These are phyloP conservation scores for Ampelomyces quisqualis DNA, from an alignment of 2,329 filamentous ascomycete genomes.

Conservation along the genomic window DNA sequence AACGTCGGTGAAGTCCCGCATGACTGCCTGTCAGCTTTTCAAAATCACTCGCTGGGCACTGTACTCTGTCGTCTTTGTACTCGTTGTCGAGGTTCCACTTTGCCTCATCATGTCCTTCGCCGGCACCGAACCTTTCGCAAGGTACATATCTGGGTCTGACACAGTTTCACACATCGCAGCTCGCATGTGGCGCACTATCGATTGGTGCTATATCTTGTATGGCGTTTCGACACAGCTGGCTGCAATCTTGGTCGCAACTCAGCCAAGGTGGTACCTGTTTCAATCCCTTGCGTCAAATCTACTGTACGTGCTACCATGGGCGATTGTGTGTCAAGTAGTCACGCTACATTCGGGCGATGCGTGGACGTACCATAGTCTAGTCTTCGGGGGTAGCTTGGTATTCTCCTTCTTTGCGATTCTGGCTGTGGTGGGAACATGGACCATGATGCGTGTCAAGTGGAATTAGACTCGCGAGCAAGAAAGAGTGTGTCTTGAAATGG, in stretches of 20 bases:
- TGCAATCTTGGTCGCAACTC: conserved; percentile 63
- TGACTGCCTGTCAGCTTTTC: conserved; percentile 35
- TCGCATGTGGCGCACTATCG: conserved; percentile 62
- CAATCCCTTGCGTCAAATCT: conserved; percentile 68
- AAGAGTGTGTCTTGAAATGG: conserved; percentile 20
- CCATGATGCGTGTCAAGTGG: too few relatives aligned
- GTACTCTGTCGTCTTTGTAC: conserved; percentile 54
- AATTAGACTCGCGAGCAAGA: conserved; percentile 14
- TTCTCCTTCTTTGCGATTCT: conserved; percentile 63
- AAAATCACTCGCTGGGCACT: conserved; percentile 56
- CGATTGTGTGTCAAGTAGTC: conserved; percentile 56
- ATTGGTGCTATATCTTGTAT: conserved; percentile 69
- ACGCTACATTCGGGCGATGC: conserved; percentile 52
- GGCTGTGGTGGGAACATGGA: conserved; percentile 55
- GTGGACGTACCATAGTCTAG: conserved; percentile 66
- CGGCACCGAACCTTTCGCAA: conserved; percentile 62
- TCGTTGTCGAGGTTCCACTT: conserved; percentile 62
- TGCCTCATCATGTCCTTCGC: conserved; percentile 63
- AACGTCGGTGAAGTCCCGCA: conserved; percentile 16
- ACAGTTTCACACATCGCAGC: conserved; percentile 61
- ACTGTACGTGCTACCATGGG: conserved; percentile 70
- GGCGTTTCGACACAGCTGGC: conserved; percentile 66
- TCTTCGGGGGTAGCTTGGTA: conserved; percentile 68
- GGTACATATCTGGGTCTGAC: conserved; percentile 60
- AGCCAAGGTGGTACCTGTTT: conserved; percentile 66